These are phyloP conservation scores for Camelina hispida DNA, from an alignment of 345 rosid genomes.

Conservation along the genomic window DNA sequence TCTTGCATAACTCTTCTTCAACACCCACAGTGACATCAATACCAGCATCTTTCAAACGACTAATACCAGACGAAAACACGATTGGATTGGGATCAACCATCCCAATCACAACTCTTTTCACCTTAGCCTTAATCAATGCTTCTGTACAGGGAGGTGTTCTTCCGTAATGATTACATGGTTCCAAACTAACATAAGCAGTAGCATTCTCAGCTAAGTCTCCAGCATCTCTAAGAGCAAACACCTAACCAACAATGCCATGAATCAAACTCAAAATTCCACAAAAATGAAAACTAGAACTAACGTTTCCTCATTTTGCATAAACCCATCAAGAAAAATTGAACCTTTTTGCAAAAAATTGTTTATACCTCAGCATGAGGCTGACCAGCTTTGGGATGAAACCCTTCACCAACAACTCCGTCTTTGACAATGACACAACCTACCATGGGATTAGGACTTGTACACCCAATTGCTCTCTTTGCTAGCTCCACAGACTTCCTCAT, in stretches of 20 bases:
- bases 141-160: constrained; percentile 95
- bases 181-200: constrained; percentile 87
- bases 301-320: constrained; percentile 33
- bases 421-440: constrained; percentile 93
- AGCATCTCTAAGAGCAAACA: constrained; percentile 86
- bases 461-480: constrained; percentile 76
- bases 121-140: constrained; percentile 82
- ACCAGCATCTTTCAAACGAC: constrained; percentile 66
- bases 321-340: constrained; percentile 21
- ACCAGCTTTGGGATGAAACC: constrained; percentile 97
- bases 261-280: constrained; percentile 45
- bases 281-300: neutral
- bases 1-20: constrained; percentile 78
- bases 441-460: constrained; percentile 95
- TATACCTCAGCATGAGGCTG: constrained; percentile 94
- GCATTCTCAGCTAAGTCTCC: constrained; percentile 79
- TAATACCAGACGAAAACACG: constrained; percentile 76
- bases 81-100: constrained; percentile 94
- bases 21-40: constrained; percentile 70
- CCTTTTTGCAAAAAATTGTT: constrained; percentile 13
- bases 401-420: constrained; percentile 88
- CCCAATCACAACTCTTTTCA: constrained; percentile 78
- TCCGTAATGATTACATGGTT: constrained; percentile 92
- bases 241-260: constrained; percentile 47
- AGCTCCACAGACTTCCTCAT: constrained; percentile 79